These are phyloP conservation scores for Cornus suecica DNA, from an alignment of 148 eudicot genomes.

Conservation along the genomic window DNA sequence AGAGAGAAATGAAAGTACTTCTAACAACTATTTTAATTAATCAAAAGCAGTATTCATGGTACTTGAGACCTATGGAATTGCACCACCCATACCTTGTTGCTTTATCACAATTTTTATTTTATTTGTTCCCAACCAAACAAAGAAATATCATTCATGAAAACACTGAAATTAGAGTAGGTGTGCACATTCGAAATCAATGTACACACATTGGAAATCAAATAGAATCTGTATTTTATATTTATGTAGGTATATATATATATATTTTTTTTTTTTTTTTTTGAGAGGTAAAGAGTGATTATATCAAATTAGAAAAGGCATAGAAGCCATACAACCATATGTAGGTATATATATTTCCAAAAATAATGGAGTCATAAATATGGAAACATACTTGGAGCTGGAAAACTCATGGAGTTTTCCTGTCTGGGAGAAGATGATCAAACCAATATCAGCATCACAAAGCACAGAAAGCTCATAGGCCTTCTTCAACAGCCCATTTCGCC, in stretches of 20 bases:
- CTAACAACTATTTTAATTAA: too few relatives aligned
- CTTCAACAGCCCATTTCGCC: constrained; percentile 25
- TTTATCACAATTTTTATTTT: background rate
- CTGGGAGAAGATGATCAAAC: constrained; percentile 24
- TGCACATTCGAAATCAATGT: background rate
- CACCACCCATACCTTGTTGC: background rate
- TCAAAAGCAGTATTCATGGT: too few relatives aligned
- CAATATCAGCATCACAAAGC: constrained; percentile 31
- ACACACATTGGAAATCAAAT: background rate
- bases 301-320: too few relatives aligned
- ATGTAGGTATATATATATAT: too few relatives aligned
- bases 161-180: background rate
- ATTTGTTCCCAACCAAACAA: too few relatives aligned
- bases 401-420: constrained; percentile 25
- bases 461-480: constrained; percentile 28
- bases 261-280: too few relatives aligned
- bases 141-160: too few relatives aligned
- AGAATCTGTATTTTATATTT: too few relatives aligned
- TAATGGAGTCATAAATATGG: background rate
- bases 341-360: background rate
- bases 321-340: background rate
- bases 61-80: background rate
- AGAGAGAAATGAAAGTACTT: background rate
- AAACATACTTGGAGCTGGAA: constrained; percentile 24
- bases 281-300: too few relatives aligned